These are phyloP conservation scores for Vinca minor DNA, from an alignment of 257 asterid species.

Conservation along the genomic window DNA sequence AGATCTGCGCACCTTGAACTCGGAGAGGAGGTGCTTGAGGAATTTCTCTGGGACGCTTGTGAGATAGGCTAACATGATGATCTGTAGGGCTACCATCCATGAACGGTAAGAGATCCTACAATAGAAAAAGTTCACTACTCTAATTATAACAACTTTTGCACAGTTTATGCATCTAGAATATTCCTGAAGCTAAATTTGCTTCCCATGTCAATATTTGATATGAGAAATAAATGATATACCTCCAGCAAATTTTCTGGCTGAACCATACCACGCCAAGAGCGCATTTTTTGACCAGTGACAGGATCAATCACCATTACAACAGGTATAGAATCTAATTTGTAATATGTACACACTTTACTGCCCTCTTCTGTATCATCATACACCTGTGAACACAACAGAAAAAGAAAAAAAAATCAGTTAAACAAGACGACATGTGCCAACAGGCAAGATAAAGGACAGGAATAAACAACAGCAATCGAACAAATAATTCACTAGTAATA, in stretches of 20 bases:
- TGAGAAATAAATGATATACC: conserved; percentile 31
- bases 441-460: not conserved
- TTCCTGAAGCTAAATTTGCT: not conserved
- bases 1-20: conserved; percentile 13
- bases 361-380: conserved; percentile 94
- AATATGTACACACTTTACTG: conserved; percentile 86
- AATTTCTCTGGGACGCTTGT: conserved; percentile 87
- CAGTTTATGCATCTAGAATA: not conserved
- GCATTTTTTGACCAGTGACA: conserved; percentile 91
- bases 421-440: conserved; percentile 14
- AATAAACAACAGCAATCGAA: not conserved
- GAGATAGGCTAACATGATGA: conserved; percentile 53
- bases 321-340: conserved; percentile 73
- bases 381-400: conserved; percentile 37
- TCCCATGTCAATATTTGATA: not conserved
- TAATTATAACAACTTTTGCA: not conserved
- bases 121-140: conserved; percentile 1
- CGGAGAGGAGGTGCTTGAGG: conserved; percentile 36
- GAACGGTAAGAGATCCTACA: conserved; percentile 77
- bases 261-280: conserved; percentile 91
- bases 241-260: conserved; percentile 86
- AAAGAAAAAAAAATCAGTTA: conserved; percentile 15
- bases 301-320: conserved; percentile 82
- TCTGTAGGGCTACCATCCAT: conserved; percentile 91
- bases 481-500: not conserved